Evolutionary conservation across 2,329 filamentous ascomycete species (phyloP), one percentile per base, ranked within the genome.

Genomic region (Calonectria pseudoreteaudii): DNA sequence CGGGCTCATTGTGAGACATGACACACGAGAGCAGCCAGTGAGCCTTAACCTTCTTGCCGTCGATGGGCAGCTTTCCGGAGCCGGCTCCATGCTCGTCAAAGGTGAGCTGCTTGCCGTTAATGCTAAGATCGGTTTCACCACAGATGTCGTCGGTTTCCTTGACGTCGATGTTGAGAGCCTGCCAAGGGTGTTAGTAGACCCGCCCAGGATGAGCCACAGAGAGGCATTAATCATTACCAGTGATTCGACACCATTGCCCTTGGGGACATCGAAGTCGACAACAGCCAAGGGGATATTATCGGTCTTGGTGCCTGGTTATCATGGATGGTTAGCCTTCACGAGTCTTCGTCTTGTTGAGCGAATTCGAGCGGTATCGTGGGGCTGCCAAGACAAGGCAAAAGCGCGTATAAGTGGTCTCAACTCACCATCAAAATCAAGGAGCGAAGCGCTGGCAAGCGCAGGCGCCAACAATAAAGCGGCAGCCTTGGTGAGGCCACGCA

Each of bases 1-100:
- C 80, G 16, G 84, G 82, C 49, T 83, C 80, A 30, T 84, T 82
- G 69, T 84, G 84, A 66, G 84, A 81, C 18, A 84, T 83, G 49
- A 81, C 64, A 74, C 89, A 91, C 72, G 85, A 83, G 71, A 89
- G 86, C 20, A 82, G 80, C 89, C 89, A 91, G 65, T 84, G 82
- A 71, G 87, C 87, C 28, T 83, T 81, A 65, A 83, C 77, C 69
- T 80, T 82, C 70, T 84, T 85, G 34, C 84, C 77, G 36, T 85
- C 81, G 52, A 85, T 82, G 18, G 81, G 80, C 69, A 90, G 81
- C 26, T 83, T 78, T 26, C 87, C 88, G 36, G 83, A 84, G 64
- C 88, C 88, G 53, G 78, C 72, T n/a, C 85, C 85, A 69, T 83
- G 80, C 26, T 80, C 83, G 53, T 84, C 82, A 72, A 86, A 85